Evolutionary conservation across 352 stramenopile genomes (phyloP).

Genomic region (Globisporangium sylvaticum): DNA sequence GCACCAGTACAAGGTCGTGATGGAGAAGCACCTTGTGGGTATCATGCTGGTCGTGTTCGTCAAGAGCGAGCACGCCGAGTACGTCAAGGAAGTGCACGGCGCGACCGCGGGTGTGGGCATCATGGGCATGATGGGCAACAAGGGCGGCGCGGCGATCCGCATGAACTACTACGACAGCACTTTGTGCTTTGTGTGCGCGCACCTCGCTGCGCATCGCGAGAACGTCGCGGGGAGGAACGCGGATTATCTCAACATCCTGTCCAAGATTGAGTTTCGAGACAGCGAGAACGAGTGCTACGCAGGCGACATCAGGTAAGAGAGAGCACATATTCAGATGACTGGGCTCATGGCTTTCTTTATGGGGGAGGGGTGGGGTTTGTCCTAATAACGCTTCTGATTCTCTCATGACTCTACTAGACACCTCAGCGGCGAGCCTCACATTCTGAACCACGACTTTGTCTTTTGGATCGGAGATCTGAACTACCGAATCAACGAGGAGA

Average conservation of each 20-base stretch:
- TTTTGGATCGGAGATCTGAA: constrained; percentile 96
- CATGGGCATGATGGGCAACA: constrained; percentile 99
- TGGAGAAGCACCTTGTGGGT: constrained; percentile 95
- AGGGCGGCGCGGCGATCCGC: constrained; percentile 95
- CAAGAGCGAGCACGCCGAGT: constrained; percentile 55
- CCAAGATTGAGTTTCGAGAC: constrained; percentile 91
- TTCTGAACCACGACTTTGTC: constrained; percentile 98
- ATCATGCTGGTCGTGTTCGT: constrained; percentile 97
- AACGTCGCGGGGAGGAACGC: constrained; percentile 96
- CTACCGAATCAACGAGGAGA: constrained; percentile 84
- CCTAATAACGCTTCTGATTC: neutral
- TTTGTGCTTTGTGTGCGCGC: constrained; percentile 98
- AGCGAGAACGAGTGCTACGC: constrained; percentile 33
- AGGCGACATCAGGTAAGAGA: constrained; percentile 18
- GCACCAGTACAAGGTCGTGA: constrained; percentile 66
- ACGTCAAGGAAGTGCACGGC: constrained; percentile 87
- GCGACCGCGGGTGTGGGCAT: constrained; percentile 95
- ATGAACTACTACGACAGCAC: constrained; percentile 97
- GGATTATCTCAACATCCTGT: constrained; percentile 98
- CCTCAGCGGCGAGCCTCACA: constrained; percentile 53
- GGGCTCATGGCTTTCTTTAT: neutral
- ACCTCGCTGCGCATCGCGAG: constrained; percentile 97
- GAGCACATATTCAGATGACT: neutral
- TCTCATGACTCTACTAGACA: neutral
- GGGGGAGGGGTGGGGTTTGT: neutral